These are phyloP conservation scores for Botrytis deweyae DNA, from an alignment of 2,329 filamentous ascomycete species.

Conservation along the genomic window DNA sequence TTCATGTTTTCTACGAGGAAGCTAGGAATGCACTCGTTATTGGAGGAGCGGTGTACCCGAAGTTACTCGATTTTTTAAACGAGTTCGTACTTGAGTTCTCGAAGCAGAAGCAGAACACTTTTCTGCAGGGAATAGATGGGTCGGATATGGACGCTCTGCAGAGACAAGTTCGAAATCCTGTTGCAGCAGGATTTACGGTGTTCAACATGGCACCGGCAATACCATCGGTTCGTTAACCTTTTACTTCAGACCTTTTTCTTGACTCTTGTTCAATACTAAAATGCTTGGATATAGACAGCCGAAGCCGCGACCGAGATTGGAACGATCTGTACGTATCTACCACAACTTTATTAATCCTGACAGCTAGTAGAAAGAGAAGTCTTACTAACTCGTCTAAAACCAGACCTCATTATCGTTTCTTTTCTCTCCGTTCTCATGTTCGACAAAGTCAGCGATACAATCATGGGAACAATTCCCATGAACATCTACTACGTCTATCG, in stretches of 20 bases:
- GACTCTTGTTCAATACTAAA: not conserved
- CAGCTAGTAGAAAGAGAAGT: not conserved
- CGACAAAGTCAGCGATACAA: slow-evolving; percentile 25
- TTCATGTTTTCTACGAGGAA: slow-evolving; percentile 27
- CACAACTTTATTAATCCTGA: not conserved
- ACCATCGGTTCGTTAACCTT: slow-evolving; percentile 14
- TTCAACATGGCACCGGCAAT: slow-evolving; percentile 26
- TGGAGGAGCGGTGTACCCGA: slow-evolving; percentile 22
- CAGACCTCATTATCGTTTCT: slow-evolving; percentile 29
- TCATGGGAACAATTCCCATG: slow-evolving; percentile 27
- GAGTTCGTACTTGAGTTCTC: slow-evolving; percentile 26
- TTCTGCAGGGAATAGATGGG: slow-evolving; percentile 15
- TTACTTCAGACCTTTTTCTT: not conserved
- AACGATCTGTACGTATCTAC: slow-evolving; percentile 26
- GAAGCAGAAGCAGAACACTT: slow-evolving; percentile 25
- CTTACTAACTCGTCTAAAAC: not conserved
- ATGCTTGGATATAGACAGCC: slow-evolving; percentile 14
- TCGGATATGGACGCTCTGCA: slow-evolving; percentile 22
- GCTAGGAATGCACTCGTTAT: slow-evolving; percentile 27
- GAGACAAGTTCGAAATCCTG: slow-evolving; percentile 23
- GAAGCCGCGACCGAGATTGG: slow-evolving; percentile 31
- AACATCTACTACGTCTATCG: slow-evolving; percentile 26
- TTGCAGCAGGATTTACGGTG: slow-evolving; percentile 23
- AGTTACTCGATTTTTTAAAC: slow-evolving; percentile 23
- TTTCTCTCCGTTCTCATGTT: slow-evolving; percentile 31